Evolutionary conservation across 2,329 filamentous ascomycete genomes (phyloP).

Genomic region (Tolypocladium sp.): DNA sequence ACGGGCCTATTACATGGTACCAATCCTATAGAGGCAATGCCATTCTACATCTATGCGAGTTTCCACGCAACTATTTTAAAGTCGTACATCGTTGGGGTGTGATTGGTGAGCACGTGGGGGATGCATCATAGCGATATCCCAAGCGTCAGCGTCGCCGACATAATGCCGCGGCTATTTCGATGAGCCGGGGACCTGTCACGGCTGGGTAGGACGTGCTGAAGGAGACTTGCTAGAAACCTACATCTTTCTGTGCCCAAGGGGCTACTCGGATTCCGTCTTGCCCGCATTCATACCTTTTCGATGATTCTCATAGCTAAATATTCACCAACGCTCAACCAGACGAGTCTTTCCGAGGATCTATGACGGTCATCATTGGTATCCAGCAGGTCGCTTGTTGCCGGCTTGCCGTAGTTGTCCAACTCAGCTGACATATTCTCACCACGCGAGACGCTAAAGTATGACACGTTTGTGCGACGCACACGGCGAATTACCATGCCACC

Average conservation of each 20-base stretch:
- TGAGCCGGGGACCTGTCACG: background rate
- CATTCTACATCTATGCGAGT: background rate
- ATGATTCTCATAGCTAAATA: background rate
- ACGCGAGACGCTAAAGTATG: background rate
- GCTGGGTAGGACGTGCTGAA: background rate
- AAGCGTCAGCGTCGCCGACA: background rate
- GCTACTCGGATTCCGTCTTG: background rate
- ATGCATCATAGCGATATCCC: background rate
- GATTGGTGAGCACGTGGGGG: too few relatives aligned
- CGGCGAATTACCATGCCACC: background rate
- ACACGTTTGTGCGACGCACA: background rate
- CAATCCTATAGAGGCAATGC: background rate
- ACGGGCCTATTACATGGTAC: background rate
- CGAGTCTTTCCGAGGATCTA: background rate
- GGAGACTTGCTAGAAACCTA: background rate
- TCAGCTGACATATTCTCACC: background rate
- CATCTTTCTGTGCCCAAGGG: background rate
- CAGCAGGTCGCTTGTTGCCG: background rate
- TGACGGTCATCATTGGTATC: background rate
- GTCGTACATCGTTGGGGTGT: background rate
- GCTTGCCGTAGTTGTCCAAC: background rate
- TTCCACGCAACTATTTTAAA: background rate
- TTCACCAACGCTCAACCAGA: background rate
- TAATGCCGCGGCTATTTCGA: too few relatives aligned
- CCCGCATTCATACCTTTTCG: background rate